A percentile compares a stretch with the other conserved stretches of the same genome.
These are phyloP conservation scores for Aaosphaeria pasadenensis DNA, from an alignment of 2,329 filamentous ascomycete genomes.

Conservation along the genomic window DNA sequence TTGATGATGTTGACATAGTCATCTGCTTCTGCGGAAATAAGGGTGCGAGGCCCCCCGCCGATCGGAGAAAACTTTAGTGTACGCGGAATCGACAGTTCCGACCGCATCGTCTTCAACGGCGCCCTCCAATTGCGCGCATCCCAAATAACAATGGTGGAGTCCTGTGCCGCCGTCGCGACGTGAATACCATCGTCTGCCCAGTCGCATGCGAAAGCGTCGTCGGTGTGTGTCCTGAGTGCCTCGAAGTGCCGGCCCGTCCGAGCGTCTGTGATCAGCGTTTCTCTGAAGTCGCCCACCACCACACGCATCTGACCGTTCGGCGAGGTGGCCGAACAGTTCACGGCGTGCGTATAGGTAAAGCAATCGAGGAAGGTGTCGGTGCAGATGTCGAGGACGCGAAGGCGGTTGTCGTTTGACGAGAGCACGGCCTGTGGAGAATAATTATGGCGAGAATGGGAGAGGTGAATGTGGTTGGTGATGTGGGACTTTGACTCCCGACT, in stretches of 20 bases:
- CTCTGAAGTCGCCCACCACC: conserved; percentile 66
- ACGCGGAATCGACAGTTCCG: conserved; percentile 67
- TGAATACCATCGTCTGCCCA: conserved; percentile 77
- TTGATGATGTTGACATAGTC: conserved; percentile 72
- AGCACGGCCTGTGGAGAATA: conserved; percentile 52
- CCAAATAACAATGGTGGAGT: conserved; percentile 71
- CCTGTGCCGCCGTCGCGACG: conserved; percentile 74
- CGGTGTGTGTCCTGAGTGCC: conserved; percentile 61
- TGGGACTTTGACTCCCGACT: conserved; percentile 49
- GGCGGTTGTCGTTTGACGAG: conserved; percentile 55
- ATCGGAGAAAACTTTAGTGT: conserved; percentile 69
- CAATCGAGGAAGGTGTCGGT: conserved; percentile 58
- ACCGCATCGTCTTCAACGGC: conserved; percentile 55
- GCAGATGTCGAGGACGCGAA: conserved; percentile 54
- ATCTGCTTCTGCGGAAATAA: conserved; percentile 73
- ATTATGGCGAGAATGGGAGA: conserved; percentile 47
- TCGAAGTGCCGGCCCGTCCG: conserved; percentile 61
- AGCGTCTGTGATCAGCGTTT: conserved; percentile 66
- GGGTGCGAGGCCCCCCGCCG: conserved; percentile 63
- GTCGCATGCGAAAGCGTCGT: conserved; percentile 73
- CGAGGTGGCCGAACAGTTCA: conserved; percentile 72
- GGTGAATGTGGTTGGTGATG: conserved; percentile 59
- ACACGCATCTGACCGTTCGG: conserved; percentile 69
- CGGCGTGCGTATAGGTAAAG: conserved; percentile 56
- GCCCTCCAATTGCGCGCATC: conserved; percentile 68